These are phyloP conservation scores for Metarhizium brunneum DNA, from an alignment of 2,329 filamentous ascomycete species.

Conservation along the genomic window DNA sequence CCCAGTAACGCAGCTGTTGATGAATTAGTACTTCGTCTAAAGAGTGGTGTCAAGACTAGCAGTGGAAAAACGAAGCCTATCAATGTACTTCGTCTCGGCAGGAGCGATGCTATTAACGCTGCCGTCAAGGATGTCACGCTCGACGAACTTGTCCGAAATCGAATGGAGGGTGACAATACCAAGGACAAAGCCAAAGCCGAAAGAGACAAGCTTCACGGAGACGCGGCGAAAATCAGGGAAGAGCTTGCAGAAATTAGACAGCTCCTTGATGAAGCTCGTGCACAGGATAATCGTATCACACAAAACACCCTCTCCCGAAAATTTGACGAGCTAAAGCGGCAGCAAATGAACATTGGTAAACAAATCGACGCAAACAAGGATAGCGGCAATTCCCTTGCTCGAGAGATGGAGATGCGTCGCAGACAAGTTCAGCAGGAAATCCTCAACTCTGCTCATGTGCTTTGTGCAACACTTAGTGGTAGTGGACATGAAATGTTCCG, in stretches of 20 bases:
- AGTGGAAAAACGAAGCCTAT: slow-evolving; percentile 66
- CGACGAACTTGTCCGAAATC: slow-evolving; percentile 77
- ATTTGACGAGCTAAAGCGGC: slow-evolving; percentile 68
- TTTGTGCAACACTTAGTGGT: slow-evolving; percentile 91
- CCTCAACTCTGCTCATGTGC: slow-evolving; percentile 79
- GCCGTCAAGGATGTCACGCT: slow-evolving; percentile 86
- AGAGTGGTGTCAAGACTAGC: slow-evolving; percentile 71
- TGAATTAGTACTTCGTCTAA: slow-evolving; percentile 87
- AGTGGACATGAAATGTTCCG: slow-evolving; percentile 98
- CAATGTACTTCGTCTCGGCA: slow-evolving; percentile 81
- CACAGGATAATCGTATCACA: slow-evolving; percentile 36
- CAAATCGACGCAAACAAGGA: slow-evolving; percentile 85
- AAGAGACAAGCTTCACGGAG: slow-evolving; percentile 51
- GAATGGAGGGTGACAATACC: slow-evolving; percentile 52
- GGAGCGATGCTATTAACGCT: slow-evolving; percentile 84
- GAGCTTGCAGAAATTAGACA: slow-evolving; percentile 63
- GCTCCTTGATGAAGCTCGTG: slow-evolving; percentile 59
- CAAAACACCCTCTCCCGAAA: slow-evolving; percentile 59
- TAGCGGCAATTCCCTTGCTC: slow-evolving; percentile 68
- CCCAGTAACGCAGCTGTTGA: slow-evolving; percentile 97
- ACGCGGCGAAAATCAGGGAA: slow-evolving; percentile 64
- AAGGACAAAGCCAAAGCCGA: slow-evolving; percentile 47
- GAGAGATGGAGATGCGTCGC: slow-evolving; percentile 78
- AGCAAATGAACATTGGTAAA: slow-evolving; percentile 63
- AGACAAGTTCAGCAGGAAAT: slow-evolving; percentile 84